phyloP scores from a whole-genome alignment of 352 stramenopile species.

The Aphanomyces invadans region DNA sequence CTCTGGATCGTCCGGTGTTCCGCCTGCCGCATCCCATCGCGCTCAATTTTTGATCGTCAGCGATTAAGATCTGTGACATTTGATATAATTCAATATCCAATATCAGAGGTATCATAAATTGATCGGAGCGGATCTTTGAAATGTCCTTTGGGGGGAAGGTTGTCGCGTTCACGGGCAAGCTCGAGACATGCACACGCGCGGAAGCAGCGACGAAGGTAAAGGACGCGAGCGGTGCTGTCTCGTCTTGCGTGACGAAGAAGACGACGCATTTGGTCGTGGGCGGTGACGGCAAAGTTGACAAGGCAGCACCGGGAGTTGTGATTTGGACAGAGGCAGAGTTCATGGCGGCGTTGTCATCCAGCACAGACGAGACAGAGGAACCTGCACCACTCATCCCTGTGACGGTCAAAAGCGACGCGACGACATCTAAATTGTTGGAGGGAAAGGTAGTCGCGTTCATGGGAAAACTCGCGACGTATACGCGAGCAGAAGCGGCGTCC shows the following conservation, averaged over 20 bases:
- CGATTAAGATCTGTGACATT: too few relatives aligned
- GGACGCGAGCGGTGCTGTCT: background rate
- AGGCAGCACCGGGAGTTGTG: background rate
- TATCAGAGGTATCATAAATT: conserved; percentile 7
- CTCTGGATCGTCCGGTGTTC: too few relatives aligned
- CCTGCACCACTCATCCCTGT: background rate
- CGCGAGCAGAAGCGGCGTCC: background rate
- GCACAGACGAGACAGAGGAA: background rate
- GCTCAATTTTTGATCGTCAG: too few relatives aligned
- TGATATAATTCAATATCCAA: background rate
- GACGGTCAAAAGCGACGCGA: background rate
- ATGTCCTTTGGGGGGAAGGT: background rate
- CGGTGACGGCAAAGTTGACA: background rate
- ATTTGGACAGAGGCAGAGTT: conserved; percentile 9
- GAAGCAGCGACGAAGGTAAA: background rate
- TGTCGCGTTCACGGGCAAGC: conserved; percentile 13
- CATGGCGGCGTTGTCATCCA: background rate
- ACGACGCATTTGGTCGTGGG: conserved; percentile 13
- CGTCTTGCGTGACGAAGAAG: conserved; percentile 7
- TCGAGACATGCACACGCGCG: background rate
- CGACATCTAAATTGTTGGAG: background rate
- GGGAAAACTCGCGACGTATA: conserved; percentile 2
- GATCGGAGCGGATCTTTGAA: background rate
- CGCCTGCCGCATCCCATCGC: too few relatives aligned
- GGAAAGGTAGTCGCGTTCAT: conserved; percentile 2